phyloP scores from a whole-genome alignment of 352 stramenopile genomes.

The Pythium aphanidermatum region DNA sequence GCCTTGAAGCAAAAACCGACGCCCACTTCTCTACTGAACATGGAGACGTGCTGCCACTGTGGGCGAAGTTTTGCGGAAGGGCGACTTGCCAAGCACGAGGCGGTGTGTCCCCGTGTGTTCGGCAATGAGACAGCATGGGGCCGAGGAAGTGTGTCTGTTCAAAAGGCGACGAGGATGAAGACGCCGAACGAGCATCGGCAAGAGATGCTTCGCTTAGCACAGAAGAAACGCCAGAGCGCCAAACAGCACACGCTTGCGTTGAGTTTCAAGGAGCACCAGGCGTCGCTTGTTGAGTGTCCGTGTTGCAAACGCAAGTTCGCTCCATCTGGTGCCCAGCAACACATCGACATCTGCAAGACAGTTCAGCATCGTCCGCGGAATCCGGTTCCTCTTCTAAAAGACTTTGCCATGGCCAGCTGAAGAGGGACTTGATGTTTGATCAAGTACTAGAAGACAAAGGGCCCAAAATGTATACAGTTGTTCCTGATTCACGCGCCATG shows the following conservation, averaged over 20 bases:
- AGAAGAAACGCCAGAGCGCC: slow-evolving; percentile 11
- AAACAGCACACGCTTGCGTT: slow-evolving; percentile 51
- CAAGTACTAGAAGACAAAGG: neutral
- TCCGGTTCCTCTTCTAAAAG: slow-evolving; percentile 48
- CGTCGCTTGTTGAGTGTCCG: slow-evolving; percentile 72
- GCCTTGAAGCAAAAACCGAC: slow-evolving; percentile 13
- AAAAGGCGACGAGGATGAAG: slow-evolving; percentile 2
- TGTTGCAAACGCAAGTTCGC: slow-evolving; percentile 78
- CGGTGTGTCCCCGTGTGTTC: slow-evolving; percentile 73
- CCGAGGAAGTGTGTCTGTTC: slow-evolving; percentile 22
- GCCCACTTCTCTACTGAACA: slow-evolving; percentile 9
- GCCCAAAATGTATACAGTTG: neutral
- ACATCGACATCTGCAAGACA: slow-evolving; percentile 81
- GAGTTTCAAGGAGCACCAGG: slow-evolving; percentile 75
- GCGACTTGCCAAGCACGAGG: slow-evolving; percentile 73
- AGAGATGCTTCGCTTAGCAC: slow-evolving; percentile 9
- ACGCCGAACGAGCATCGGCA: slow-evolving; percentile 2
- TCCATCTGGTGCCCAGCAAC: slow-evolving; percentile 71
- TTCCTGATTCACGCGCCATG: too few species aligned
- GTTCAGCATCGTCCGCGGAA: slow-evolving; percentile 81
- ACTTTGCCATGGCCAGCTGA: slow-evolving; percentile 65
- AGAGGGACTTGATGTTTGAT: neutral
- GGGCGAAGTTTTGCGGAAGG: slow-evolving; percentile 74
- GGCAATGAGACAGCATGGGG: slow-evolving; percentile 69
- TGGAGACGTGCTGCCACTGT: slow-evolving; percentile 76